phyloP scores from a whole-genome alignment of 2,329 filamentous ascomycete genomes.

The Fusarium sp. region DNA sequence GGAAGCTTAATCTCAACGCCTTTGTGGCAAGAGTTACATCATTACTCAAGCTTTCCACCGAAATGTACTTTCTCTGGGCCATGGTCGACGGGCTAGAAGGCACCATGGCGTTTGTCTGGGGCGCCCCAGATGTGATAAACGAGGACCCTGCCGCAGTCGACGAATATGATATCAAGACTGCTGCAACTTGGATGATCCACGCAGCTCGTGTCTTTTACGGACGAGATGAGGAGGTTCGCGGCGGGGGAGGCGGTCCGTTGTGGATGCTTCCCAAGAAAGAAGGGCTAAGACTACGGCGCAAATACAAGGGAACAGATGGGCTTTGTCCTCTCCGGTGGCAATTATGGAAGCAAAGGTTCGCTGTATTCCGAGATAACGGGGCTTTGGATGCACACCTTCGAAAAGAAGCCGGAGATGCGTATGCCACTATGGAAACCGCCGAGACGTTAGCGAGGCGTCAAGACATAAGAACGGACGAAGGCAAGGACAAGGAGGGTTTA shows the following conservation, averaged over 20 bases:
- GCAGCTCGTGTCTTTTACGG: conserved; percentile 18
- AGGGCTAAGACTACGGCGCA: conserved; percentile 17
- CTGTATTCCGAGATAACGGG: conserved; percentile 12
- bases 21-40: conserved; percentile 20
- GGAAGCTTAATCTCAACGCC: conserved; percentile 14
- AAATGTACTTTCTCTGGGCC: conserved; percentile 29
- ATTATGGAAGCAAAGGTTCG: conserved; percentile 36
- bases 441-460: no score
- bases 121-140: conserved; percentile 23
- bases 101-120: conserved; percentile 20
- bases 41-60: not conserved
- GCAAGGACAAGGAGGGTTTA: no score
- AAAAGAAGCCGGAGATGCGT: conserved; percentile 1
- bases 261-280: conserved; percentile 35
- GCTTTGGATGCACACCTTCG: conserved; percentile 2
- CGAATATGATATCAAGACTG: conserved; percentile 13
- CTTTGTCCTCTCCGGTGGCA: conserved; percentile 29
- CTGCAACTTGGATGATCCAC: conserved; percentile 16
- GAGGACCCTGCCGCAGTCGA: conserved; percentile 13
- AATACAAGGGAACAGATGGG: conserved; percentile 26
- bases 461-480: no score
- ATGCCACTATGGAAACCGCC: conserved; percentile 2
- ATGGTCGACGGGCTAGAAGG: conserved; percentile 31
- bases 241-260: conserved; percentile 29
- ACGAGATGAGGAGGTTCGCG: conserved; percentile 24